phyloP scores from a whole-genome alignment of 306 rosid genomes.

The Abrus precatorius region DNA sequence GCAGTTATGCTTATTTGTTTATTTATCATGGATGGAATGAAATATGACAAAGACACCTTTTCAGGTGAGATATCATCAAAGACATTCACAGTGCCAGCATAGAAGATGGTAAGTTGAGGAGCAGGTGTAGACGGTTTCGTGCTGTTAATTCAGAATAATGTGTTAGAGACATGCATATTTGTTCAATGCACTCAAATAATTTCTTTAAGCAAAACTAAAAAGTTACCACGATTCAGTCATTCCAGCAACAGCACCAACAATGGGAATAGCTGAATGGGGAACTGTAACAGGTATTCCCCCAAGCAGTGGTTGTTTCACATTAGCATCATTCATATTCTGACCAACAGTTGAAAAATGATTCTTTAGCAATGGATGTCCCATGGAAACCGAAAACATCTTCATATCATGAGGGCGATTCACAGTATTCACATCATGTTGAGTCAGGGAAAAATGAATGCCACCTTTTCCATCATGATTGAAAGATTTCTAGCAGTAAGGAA shows the following conservation, averaged over 20 bases:
- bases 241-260: constrained; percentile 56
- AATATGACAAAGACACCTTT: constrained; percentile 59
- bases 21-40: not conserved
- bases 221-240: constrained; percentile 69
- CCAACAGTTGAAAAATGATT: constrained; percentile 63
- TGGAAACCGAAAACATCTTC: constrained; percentile 75
- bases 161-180: constrained; percentile 26
- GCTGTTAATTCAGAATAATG: constrained; percentile 43
- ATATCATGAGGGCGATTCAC: constrained; percentile 63
- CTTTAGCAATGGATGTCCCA: constrained; percentile 60
- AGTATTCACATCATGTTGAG: constrained; percentile 68
- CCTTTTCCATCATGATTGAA: constrained; percentile 74
- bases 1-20: not conserved
- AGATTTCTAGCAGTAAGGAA: constrained; percentile 64
- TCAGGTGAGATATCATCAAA: constrained; percentile 79
- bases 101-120: constrained; percentile 80
- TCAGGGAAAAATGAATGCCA: constrained; percentile 68
- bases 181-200: constrained; percentile 1
- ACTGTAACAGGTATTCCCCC: constrained; percentile 69
- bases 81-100: constrained; percentile 78
- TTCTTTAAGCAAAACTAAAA: constrained; percentile 4
- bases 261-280: constrained; percentile 55
- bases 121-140: constrained; percentile 65
- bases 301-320: constrained; percentile 61
- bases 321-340: constrained; percentile 60